Base-by-base conservation (phyloP, 2,329 filamentous ascomycete genomes). In the Akanthomyces muscarius region DNA sequence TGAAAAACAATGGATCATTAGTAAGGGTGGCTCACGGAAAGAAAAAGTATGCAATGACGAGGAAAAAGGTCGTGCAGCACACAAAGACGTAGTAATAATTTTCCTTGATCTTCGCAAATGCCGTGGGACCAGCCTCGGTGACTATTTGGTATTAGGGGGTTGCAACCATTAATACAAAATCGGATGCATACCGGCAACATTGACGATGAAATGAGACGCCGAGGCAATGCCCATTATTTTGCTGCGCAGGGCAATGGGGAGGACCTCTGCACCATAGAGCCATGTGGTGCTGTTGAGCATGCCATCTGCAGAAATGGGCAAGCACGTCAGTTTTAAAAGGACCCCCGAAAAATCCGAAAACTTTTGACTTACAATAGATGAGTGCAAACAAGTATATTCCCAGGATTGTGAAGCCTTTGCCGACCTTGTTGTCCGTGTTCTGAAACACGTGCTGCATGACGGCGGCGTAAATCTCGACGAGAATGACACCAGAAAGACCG, bases 31-130 rank as follows among this genome's bases (percentile, higher is more conserved):
- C 62, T 18, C 33, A 61, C 62, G 82, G 83, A 71, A 84, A 85
- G 68, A 79, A 85, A 57, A 84, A 76, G 68, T 81, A 85, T 0
- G 80, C 81, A 28, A 84, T 65, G 2, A 77, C 70, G 0, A 84
- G 68, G 71, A 84, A 86, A 71, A 84, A 78, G 1, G 73, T 30
- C 2, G 80, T 79, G 66, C 82, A 85, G 5, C 67, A 78, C 2
- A 85, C 81, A 64, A 86, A 86, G 21, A 86, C 83, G 64, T 85
- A 86, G 69, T 86, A 86, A 69, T 85, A 86, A 66, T 85, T 86
- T 66, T 86, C 78, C n/a, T 76, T 69, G 60, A 86, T 86, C 50
- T 77, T 83, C 16, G 80, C 80, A 66, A 86, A 85, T 0, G 83
- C 83, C 58, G 76, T 83, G 0, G 83, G 83, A 0, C 82, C 83